phyloP scores from a whole-genome alignment of 257 asterid species.

The Solanum etuberosum region DNA sequence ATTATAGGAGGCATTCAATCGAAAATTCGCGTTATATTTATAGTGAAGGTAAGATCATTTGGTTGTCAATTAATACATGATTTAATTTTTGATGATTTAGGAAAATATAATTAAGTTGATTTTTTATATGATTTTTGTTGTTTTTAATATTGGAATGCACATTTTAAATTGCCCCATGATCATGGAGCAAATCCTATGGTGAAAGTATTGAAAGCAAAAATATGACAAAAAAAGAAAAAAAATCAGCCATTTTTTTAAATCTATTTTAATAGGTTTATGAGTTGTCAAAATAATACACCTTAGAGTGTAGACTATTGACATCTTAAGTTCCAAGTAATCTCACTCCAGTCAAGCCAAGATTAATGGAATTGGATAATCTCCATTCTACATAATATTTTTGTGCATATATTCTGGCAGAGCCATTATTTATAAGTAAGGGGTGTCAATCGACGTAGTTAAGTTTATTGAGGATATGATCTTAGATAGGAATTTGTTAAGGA shows the following conservation, averaged over 20 bases:
- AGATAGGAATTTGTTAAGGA: fast-evolving
- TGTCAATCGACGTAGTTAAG: fast-evolving
- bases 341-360: conserved; percentile 1
- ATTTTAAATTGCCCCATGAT: background rate
- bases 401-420: background rate
- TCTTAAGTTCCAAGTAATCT: background rate
- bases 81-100: background rate
- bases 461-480: background rate
- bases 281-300: background rate
- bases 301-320: background rate
- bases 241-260: background rate
- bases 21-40: background rate
- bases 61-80: background rate
- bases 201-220: background rate
- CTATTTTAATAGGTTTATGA: background rate
- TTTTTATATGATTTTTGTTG: background rate
- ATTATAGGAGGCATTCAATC: background rate
- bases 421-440: background rate
- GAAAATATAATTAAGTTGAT: background rate
- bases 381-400: background rate
- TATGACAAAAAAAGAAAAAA: background rate
- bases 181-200: background rate
- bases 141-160: background rate
- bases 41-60: background rate
- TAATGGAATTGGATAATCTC: background rate